These are phyloP conservation scores for Cyclanthera cordifolia DNA, from an alignment of 306 rosid species.

Conservation along the genomic window DNA sequence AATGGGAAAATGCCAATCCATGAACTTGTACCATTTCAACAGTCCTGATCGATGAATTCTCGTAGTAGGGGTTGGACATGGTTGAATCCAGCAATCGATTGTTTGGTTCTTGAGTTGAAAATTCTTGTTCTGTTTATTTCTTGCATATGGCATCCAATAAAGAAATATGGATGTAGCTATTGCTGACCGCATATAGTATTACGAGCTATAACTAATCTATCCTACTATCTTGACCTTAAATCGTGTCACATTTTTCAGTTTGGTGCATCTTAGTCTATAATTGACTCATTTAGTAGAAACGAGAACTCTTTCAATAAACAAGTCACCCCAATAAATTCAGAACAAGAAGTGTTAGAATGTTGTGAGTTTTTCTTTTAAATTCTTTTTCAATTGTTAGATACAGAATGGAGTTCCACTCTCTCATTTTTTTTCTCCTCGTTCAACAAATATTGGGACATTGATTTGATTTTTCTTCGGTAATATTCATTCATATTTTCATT, in stretches of 20 bases:
- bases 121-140: neutral
- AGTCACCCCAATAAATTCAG: neutral
- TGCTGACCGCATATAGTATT: neutral
- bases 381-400: no score
- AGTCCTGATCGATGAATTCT: no score
- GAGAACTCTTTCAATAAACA: neutral
- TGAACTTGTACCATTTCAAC: neutral
- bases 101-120: neutral
- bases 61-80: neutral
- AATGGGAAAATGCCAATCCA: neutral
- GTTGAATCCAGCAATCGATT: neutral
- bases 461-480: no score
- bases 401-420: no score
- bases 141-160: no score
- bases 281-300: neutral
- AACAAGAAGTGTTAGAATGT: no score
- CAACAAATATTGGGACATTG: no score
- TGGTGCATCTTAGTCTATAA: neutral
- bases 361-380: no score
- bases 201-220: neutral
- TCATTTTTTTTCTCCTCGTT: no score
- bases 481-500: no score
- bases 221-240: neutral
- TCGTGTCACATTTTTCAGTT: neutral
- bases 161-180: neutral